Base-by-base conservation (phyloP, 164 flowering plant genomes). In the Vitis rotundifolia region DNA sequence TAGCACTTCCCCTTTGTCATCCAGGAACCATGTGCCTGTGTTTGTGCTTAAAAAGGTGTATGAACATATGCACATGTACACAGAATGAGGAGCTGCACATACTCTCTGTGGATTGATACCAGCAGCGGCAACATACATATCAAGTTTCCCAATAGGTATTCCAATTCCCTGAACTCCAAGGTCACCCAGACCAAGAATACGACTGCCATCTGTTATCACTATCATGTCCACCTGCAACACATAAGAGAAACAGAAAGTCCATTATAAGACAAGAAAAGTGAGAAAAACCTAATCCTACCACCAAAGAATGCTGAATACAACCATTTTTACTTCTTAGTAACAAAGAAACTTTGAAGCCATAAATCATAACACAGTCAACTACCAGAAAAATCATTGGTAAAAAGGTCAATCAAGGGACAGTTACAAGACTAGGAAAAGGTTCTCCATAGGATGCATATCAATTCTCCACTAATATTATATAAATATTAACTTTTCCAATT, bases 101-200 rank as follows among this genome's bases (percentile, higher is more conserved):
- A 96, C 99, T 68, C 84, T 86, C 73, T 87, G 98, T 65, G 99
- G 98, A 73, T 96, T 88, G 74, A 96, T 87, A 26, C 99, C 99
- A 72, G 99, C 99, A 64, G 99, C 99, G 76, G 99, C 97, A 78
- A 96, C 97, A 83, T 96, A 96, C 88, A 96, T 87, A 77, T 96
- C 99, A 67, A 96, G 97, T 76, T 96, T 96, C 58, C 99, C 99
- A 68, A 96, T 88, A 8, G 99, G 97, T 48, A 96, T 96, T 59
- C 98, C 99, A 65, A 96, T 96, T 62, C 99, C 99, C 77, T 96
- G 99, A 77, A 96, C 97, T 71, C 99, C 99, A 84, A 96, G 98
- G 73, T 96, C 99, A 53, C 99, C 99, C 8, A 96, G 90, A 58
- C 98, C 99, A 71, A 96, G 94, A 73, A 96, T 93, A 63, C 99